Evolutionary conservation across 2,329 filamentous ascomycete species (phyloP), one percentile per base, ranked within the genome.

Genomic region (Pseudogymnoascus sp.): DNA sequence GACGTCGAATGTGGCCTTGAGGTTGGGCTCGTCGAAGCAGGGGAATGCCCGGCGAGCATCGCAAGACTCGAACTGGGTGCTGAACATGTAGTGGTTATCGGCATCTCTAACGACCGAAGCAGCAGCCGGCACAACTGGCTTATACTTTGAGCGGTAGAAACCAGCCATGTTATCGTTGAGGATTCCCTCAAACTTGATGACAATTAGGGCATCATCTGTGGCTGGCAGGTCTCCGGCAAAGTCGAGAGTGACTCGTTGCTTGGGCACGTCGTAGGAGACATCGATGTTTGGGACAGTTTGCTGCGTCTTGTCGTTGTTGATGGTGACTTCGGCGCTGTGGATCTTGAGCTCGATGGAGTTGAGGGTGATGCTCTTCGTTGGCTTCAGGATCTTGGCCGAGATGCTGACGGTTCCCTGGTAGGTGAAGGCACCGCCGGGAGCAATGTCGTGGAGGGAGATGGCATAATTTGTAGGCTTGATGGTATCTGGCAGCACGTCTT

Each of bases 51-150:
- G 84, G 68, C 95, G 88, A 66, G 95, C 95, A 77, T 99, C 95
- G 72, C 92, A 96, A 53, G 93, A 89, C 80, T 99, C 95, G 73
- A 99, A 99, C 75, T 99, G 95, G 59, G 95, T 99, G 79, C 91
- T 96, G 76, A 96, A 81, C 90, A 93, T 93, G 73, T 84, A 83
- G 74, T 86, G 83, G 73, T 81, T 84, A 70, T 86, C 81, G 56
- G 81, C 81, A 67, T 87, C 91, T 72, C 82, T 88, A 29, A 92
- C 90, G 1, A 96, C 92, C 11, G 90, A 92, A 44, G 86, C 79
- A 59, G 89, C 83, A 6, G 92, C 84, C 35, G 88, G 80, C 40
- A 83, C 86, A 62, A 83, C 78, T 16, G 93, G 91, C 80, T 91
- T 96, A 78, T 99, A 99, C 79, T 95, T 92, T 72, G 90, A 93